Conservation (phyloP, 495 filamentous ascomycete genomes). For the Penicillium egyptiacum region DNA sequence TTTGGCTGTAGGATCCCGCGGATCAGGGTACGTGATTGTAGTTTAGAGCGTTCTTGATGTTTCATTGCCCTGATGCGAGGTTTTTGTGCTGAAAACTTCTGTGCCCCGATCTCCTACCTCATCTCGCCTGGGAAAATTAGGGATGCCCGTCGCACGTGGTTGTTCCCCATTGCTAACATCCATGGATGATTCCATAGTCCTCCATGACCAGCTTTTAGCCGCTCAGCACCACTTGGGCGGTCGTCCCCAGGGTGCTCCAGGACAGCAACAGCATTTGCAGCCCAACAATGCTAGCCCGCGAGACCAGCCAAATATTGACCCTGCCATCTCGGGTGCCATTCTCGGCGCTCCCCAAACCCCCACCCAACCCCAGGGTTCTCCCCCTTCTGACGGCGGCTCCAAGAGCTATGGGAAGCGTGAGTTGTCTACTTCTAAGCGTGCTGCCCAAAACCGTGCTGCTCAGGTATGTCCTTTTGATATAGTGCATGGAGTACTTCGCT, state of each 20-base stretch:
- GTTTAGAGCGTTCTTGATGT: background rate
- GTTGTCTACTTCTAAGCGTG: slow-evolving; percentile 90
- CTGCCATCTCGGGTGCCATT: slow-evolving; percentile 52
- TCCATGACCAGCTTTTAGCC: slow-evolving; percentile 56
- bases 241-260: slow-evolving; percentile 36
- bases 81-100: background rate
- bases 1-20: slow-evolving; percentile 45
- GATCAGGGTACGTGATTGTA: slow-evolving; percentile 50
- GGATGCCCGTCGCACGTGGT: background rate
- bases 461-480: slow-evolving; percentile 64
- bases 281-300: slow-evolving; percentile 46
- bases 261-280: slow-evolving; percentile 45
- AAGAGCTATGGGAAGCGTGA: slow-evolving; percentile 75
- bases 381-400: slow-evolving; percentile 37
- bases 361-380: slow-evolving; percentile 32
- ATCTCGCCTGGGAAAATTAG: background rate
- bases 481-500: slow-evolving; percentile 13
- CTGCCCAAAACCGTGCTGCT: slow-evolving; percentile 93
- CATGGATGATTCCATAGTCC: slow-evolving; percentile 34
- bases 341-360: slow-evolving; percentile 42
- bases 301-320: slow-evolving; percentile 53
- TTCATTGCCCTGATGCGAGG: background rate
- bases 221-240: slow-evolving; percentile 45
- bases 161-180: slow-evolving; percentile 20
- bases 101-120: background rate